Conservation (phyloP, 768 basidiomycete genomes). For the Sarcodon aspratus region DNA sequence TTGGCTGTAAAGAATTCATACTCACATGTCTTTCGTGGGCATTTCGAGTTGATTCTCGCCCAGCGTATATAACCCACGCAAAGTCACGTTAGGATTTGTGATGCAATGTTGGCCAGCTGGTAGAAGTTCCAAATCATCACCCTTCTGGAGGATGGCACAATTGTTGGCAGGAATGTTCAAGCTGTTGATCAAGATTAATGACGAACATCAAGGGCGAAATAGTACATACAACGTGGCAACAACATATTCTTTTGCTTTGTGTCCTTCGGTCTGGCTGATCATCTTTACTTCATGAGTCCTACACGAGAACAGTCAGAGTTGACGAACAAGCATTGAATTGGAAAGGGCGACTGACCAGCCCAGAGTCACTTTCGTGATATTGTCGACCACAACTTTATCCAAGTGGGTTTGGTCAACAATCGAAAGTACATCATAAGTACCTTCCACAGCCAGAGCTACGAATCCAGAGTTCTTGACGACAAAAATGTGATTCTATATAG, state of each 20-base stretch:
- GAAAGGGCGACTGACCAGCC: constrained; percentile 30
- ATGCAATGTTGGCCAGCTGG: constrained; percentile 79
- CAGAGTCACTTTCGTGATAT: constrained; percentile 47
- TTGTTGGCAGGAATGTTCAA: constrained; percentile 80
- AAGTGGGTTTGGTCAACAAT: constrained; percentile 83
- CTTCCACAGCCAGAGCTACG: constrained; percentile 66
- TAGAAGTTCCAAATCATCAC: constrained; percentile 68
- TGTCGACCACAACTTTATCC: constrained; percentile 44
- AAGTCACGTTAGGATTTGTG: constrained; percentile 73
- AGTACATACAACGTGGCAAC: constrained; percentile 64
- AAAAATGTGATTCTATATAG: constrained; percentile 52
- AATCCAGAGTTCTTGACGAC: constrained; percentile 73
- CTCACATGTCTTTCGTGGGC: constrained; percentile 81
- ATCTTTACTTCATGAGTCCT: constrained; percentile 71
- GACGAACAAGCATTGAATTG: neutral
- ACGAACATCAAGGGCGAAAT: constrained; percentile 1
- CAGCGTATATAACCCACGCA: constrained; percentile 69
- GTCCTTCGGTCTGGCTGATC: constrained; percentile 40
- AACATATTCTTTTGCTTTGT: constrained; percentile 49
- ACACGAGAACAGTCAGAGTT: constrained; percentile 1
- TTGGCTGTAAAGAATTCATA: neutral
- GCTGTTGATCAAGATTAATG: constrained; percentile 23
- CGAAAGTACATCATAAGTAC: constrained; percentile 63
- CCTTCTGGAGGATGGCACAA: constrained; percentile 75
- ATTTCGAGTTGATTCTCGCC: constrained; percentile 81